Base-by-base conservation (phyloP, 345 rosid species). In the Hypericum androsaemum region DNA sequence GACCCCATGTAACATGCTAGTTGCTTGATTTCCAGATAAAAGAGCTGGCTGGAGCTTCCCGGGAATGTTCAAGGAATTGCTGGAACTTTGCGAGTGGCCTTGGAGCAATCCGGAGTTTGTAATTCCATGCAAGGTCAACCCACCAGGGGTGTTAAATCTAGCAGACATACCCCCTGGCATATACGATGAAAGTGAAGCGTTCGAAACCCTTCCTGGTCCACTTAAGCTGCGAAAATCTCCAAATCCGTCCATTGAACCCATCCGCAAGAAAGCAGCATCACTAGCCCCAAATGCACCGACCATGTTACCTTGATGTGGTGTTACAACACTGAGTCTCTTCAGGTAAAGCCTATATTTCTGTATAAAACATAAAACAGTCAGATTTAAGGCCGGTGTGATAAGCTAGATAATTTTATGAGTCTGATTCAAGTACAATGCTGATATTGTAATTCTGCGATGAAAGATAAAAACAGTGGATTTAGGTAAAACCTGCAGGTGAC, bases 281-380 rank as follows among this genome's bases (percentile, higher is more conserved):
- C 69, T 80, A 39, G 69, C 42, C 41, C 88, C 88, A 35, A 67
- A 80, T 54, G 71, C 70, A 56, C 82, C 79, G 54, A 52, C 69
- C 69, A 80, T 69, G 66, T 67, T 79, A 9, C 71, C 79, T 62
- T 77, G 82, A 60, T 82, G 88, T 37, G 61, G 37, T 39, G 74
- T 71, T 36, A 43, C 72, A 63, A 22, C 50, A 44, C 80, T 75
- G 50, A 81, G 55, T 66, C 78, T 80, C 71, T 79, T 90, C 68
- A 90, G 68, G 80, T 81, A 84, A 10, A 84, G 80, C 74, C 96
- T 81, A 58, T 76, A 90, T 62, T 90, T 90, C 98, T 90, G 88
- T 60, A 65, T 42, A 62, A 35, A 56, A 48, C 17, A 52, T 0
- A 54, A 47, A 35, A 53, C 39, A 48, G 28, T 38, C 14, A 51